Conservation (phyloP, 225 moss, liverwort and hornwort genomes). For the Pleurozium schreberi region DNA sequence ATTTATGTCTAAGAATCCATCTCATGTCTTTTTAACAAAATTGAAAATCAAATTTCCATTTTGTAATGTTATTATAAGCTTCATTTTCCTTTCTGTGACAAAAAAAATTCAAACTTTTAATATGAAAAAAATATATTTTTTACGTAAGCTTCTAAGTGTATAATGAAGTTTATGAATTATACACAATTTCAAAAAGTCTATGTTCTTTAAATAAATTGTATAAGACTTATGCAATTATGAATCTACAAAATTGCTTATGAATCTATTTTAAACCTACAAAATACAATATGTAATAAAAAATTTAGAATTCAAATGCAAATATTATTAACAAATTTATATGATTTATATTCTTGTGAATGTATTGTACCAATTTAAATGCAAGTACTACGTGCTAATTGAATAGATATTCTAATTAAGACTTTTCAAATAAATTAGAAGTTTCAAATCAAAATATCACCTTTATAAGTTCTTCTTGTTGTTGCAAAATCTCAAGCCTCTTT, state of each 20-base stretch:
- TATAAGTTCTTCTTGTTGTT: slow-evolving; percentile 72
- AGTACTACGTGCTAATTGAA: no score
- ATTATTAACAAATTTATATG: neutral
- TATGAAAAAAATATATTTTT: neutral
- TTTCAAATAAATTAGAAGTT: neutral
- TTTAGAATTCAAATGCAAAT: no score
- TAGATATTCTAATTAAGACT: neutral
- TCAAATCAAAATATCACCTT: slow-evolving; percentile 1
- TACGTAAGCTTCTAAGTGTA: neutral
- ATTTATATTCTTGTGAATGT: neutral
- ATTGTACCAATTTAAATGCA: neutral
- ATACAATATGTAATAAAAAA: no score
- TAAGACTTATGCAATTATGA: neutral
- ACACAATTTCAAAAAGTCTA: neutral
- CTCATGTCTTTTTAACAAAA: no score
- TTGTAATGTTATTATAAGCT: neutral
- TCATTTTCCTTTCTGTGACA: neutral
- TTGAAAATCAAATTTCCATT: neutral
- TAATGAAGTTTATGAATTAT: neutral
- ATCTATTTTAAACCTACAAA: neutral
- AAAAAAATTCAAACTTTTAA: neutral
- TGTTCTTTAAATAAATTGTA: neutral
- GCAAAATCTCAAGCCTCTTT: slow-evolving; percentile 49
- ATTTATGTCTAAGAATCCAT: no score
- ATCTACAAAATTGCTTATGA: no score